phyloP scores from a whole-genome alignment of 73 alveolate genomes.

The Loxodes magnus region DNA sequence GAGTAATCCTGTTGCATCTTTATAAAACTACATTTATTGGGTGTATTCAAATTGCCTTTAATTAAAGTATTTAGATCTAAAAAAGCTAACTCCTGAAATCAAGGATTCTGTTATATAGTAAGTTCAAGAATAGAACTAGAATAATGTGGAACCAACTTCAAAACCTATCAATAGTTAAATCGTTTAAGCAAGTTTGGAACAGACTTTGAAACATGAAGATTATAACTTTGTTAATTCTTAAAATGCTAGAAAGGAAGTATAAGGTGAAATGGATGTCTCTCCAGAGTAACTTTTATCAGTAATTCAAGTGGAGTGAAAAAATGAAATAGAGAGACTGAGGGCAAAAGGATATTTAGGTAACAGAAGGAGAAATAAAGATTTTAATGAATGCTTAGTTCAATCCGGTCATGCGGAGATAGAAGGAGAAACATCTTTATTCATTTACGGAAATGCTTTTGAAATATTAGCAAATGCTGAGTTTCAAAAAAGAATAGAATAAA shows the following conservation, averaged over 20 bases:
- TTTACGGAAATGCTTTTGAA: constrained; percentile 88
- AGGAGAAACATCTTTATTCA: constrained; percentile 72
- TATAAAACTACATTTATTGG: neutral
- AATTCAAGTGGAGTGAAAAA: constrained; percentile 76
- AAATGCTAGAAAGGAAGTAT: constrained; percentile 16
- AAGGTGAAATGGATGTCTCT: constrained; percentile 57
- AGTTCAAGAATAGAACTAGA: too few species aligned
- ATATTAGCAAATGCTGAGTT: constrained; percentile 73
- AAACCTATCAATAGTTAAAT: constrained; percentile 5
- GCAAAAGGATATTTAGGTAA: constrained; percentile 64
- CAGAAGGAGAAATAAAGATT: constrained; percentile 60
- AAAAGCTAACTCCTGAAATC: neutral
- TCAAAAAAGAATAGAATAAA: constrained; percentile 62
- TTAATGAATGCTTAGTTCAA: constrained; percentile 64
- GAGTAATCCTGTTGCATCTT: constrained; percentile 32
- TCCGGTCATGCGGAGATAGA: constrained; percentile 98
- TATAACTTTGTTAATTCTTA: too few species aligned
- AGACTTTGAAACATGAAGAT: too few species aligned
- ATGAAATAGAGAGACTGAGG: constrained; percentile 60
- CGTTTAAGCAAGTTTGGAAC: constrained; percentile 10
- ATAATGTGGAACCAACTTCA: too few species aligned
- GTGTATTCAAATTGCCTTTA: neutral
- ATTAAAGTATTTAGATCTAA: neutral
- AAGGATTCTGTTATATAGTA: too few species aligned
- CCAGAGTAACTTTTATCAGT: constrained; percentile 70